Conservation (phyloP, 2,329 filamentous ascomycete genomes). For the Arthroderma sp. region DNA sequence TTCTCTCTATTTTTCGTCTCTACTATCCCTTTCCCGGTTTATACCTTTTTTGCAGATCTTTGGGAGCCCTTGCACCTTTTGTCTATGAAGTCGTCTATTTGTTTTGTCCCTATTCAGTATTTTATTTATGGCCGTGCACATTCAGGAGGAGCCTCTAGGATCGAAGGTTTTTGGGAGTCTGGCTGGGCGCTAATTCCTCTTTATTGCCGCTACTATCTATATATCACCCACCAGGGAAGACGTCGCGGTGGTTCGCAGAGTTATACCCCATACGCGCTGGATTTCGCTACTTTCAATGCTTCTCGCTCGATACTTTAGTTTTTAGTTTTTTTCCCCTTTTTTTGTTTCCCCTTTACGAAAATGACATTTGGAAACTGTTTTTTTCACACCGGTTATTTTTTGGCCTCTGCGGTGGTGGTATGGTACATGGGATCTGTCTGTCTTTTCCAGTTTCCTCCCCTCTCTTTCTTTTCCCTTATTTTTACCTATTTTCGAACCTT, state of each 20-base stretch:
- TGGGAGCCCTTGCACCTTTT: background rate
- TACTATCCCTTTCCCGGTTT: background rate
- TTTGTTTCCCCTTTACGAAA: background rate
- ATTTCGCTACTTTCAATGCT: background rate
- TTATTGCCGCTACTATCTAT: constrained; percentile 5
- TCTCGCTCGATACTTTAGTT: constrained; percentile 2
- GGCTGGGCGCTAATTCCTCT: constrained; percentile 10
- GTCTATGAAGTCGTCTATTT: background rate
- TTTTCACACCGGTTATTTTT: background rate
- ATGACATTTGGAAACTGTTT: background rate
- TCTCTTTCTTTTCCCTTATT: constrained; percentile 1
- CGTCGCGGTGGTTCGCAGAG: constrained; percentile 7
- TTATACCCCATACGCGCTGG: constrained; percentile 11
- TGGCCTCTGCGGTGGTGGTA: constrained; percentile 2
- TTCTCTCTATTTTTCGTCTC: background rate
- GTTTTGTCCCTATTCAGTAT: background rate
- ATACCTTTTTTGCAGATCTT: background rate
- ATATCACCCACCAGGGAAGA: background rate
- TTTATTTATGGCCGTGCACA: constrained; percentile 4
- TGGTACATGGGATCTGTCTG: constrained; percentile 2
- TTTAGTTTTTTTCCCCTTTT: constrained; percentile 8
- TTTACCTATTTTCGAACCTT: background rate
- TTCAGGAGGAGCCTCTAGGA: constrained; percentile 9
- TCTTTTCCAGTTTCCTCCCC: background rate
- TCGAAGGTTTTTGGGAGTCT: constrained; percentile 11